Percentiles rank a stretch among this genome's conserved stretches.
These are phyloP conservation scores for Paradendryphiella salina DNA, from an alignment of 2,329 filamentous ascomycete genomes.

Conservation along the genomic window DNA sequence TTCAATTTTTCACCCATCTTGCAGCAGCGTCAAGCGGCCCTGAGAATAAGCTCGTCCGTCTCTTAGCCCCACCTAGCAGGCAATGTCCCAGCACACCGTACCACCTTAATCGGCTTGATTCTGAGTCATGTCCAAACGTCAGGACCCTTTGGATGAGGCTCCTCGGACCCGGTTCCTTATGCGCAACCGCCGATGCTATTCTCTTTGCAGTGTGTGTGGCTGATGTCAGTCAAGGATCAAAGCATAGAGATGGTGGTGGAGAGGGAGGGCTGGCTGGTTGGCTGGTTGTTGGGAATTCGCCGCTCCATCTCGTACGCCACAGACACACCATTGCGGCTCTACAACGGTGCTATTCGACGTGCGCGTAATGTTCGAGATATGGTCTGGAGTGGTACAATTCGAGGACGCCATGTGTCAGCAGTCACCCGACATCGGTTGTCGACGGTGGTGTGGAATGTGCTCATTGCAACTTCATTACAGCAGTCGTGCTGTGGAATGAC, in stretches of 20 bases:
- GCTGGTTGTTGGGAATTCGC: slow-evolving; percentile 20
- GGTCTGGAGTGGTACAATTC: not conserved
- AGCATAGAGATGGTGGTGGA: slow-evolving; percentile 6
- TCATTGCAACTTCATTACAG: not conserved
- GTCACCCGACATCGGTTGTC: not conserved
- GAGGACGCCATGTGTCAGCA: slow-evolving; percentile 1
- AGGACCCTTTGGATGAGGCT: slow-evolving; percentile 1
- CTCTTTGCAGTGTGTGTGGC: slow-evolving; percentile 2
- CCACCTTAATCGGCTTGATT: not conserved
- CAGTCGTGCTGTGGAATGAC: not conserved
- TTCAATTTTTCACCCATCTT: slow-evolving; percentile 4
- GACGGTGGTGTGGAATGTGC: not conserved
- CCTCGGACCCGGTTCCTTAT: slow-evolving; percentile 6
- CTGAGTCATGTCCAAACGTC: slow-evolving; percentile 10
- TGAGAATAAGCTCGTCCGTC: slow-evolving; percentile 18
- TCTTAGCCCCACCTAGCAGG: slow-evolving; percentile 8
- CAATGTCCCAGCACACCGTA: slow-evolving; percentile 14
- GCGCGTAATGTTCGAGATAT: not conserved
- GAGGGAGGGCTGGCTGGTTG: not conserved
- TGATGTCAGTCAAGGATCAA: not conserved
- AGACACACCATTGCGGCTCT: slow-evolving; percentile 14
- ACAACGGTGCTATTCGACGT: slow-evolving; percentile 13
- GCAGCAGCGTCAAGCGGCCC: slow-evolving; percentile 15
- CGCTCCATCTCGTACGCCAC: slow-evolving; percentile 11
- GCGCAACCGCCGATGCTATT: slow-evolving; percentile 3